Evolutionary conservation across 2,329 filamentous ascomycete species (phyloP), one percentile per base, ranked within the genome.

Genomic region (Cladosporium sp.): DNA sequence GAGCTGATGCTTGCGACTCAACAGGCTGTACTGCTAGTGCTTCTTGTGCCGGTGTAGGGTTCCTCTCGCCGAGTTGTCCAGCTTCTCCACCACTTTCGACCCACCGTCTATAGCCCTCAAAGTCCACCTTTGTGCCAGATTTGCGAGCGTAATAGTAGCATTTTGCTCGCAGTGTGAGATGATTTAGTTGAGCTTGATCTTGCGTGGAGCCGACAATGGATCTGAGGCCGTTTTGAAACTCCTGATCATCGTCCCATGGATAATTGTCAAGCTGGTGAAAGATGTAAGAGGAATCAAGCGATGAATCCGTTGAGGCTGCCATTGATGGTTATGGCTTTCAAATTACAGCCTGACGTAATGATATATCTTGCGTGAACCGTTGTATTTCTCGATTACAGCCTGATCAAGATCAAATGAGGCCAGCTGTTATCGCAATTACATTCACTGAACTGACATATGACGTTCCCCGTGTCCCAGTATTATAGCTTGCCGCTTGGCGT

Each of bases 101-200:
- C 84, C 89, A 91, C 32, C 76, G 70, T 68, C 86, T 86, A 75
- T 92, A 94, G 51, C 75, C 74, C 54, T 82, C 74, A 63, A 88
- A 89, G 68, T 90, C 82, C 61, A 93, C 80, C 17, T 78, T 67
- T 3, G 68, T 74, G 50, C 74, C 75, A 73, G 65, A 59, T 53
- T 71, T 70, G 6, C 62, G 61, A 7, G 78, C 74, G 69, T 85
- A 88, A 74, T 88, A 90, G 74, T 87, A 89, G 70, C 82, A 85
- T 70, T 87, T 85, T 60, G 87, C 87, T 62, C 86, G 83, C 56
- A 85, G 76, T 28, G 83, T 83, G 60, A 89, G 69, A 62, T 86
- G 78, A 66, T 80, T 68, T 56, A 78, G 66, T 73, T 83, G 73
- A 68, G 83, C 73, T 62, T 83, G 73, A 65, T 81, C 70, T 70